Base-by-base conservation (phyloP, 75 land plant genomes). In the Pinus tabuliformis region DNA sequence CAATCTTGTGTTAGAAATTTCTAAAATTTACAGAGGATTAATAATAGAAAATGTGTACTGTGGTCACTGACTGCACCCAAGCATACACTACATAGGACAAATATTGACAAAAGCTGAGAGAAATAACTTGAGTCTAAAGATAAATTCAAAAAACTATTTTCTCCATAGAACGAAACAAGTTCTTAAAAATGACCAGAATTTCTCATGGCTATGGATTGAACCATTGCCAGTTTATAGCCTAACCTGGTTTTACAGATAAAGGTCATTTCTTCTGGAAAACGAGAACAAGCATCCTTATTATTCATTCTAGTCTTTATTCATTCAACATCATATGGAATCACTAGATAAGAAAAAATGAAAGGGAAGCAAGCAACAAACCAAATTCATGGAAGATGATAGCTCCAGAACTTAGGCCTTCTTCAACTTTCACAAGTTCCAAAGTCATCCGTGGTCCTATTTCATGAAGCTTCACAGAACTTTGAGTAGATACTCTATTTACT, bases 401-500 rank as follows among this genome's bases (percentile, higher is more conserved):
- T 59, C 99, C 99, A 76, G 93, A 82, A 66, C 99, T 95, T 76
- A 97, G 85, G 33, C 99, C 99, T 77, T 93, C 98, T 78, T 97
- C 98, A 72, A 97, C 82, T 81, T 93, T 97, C 30, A 90, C 89
- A 70, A 95, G 90, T 54, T 92, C 89, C 76, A 97, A 86, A 16
- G 98, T 97, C 99, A 97, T 82, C 72, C 99, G 88, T 2, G 93
- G 93, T 22, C 99, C 99, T 78, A 97, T 87, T 78, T 97, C 99
- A 68, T 95, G 99, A 66, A 97, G 88, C 76, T 86, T 95, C 45
- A 95, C 93, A 79, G 98, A 93, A 89, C 94, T 95, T 83, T 95
- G 95, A n/a, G 88, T 86, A 26, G 96, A 89, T 18, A 95, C 94
- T 37, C 79, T 83, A 64, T 97, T 97, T 21, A 87, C 88, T 62